Evolutionary conservation across 2,329 filamentous ascomycete species (phyloP), one percentile per base, ranked within the genome.

Genomic region (Trichoderma sp.): DNA sequence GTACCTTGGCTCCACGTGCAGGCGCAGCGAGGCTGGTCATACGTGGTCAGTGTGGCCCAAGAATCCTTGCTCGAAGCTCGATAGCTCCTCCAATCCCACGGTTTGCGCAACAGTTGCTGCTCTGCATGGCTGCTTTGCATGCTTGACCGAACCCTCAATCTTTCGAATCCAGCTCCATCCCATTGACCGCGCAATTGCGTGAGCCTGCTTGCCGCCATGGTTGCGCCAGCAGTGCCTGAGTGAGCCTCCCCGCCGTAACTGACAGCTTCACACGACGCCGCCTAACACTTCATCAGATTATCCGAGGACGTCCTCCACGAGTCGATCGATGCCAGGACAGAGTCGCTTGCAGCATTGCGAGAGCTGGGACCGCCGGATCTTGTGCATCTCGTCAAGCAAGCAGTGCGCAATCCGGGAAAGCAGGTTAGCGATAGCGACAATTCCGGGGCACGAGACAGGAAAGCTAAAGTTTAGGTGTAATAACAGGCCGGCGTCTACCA

Each of bases 361-460:
- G 96, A 99, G 86, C 89, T 99, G 71, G 96, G 96, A 55, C 96
- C 96, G 30, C 96, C 96, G 68, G 96, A 99, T 82, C 88, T 99
- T 32, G 95, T 98, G 50, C 96, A 99, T 83, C 88, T 99, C 71
- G 89, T 97, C 77, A 98, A 98, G 81, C 88, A 90, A 78, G 85
- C 85, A 66, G 82, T 87, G 62, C 84, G 88, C 76, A 90, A 87
- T 76, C 82, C 85, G 39, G 84, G 82, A 64, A 90, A 88, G 78
- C 88, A 87, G 79, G 87, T 88, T 80, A 47, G 77, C 70, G n/a
- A 28, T 28, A 2, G 32, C 32, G 39, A 61, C 55, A 36, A 26
- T 28, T 43, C 30, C 67, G 7, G 57, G 36, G 67, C 66, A 69
- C 55, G 55, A 50, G 57, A 26, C 43, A 55, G 23, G 5, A 4